phyloP scores from a whole-genome alignment of 1,139 yeast genomes.

The Wickerhamomyces sp. region DNA sequence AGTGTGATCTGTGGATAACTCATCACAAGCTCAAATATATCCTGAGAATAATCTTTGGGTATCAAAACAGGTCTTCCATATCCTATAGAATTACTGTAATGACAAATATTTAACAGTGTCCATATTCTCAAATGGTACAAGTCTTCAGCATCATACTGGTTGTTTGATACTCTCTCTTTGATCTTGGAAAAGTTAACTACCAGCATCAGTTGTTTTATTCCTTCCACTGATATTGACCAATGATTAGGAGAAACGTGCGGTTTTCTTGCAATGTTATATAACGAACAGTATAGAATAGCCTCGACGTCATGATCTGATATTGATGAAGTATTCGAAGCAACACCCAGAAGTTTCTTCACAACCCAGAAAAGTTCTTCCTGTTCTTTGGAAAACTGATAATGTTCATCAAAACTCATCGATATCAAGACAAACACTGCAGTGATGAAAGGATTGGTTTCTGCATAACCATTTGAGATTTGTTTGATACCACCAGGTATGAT shows the following conservation, averaged over 20 bases:
- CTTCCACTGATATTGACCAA: slow-evolving; percentile 45
- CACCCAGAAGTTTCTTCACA: slow-evolving; percentile 41
- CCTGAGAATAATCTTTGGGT: slow-evolving; percentile 30
- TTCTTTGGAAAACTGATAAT: slow-evolving; percentile 39
- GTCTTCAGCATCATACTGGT: slow-evolving; percentile 32
- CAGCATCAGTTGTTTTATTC: slow-evolving; percentile 41
- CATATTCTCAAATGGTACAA: slow-evolving; percentile 46
- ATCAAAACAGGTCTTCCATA: slow-evolving; percentile 39
- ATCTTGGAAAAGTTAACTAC: slow-evolving; percentile 40
- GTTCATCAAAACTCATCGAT: slow-evolving; percentile 48
- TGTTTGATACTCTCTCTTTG: slow-evolving; percentile 30
- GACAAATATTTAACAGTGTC: slow-evolving; percentile 44
- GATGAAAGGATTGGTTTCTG: slow-evolving; percentile 42
- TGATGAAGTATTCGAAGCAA: slow-evolving; percentile 44
- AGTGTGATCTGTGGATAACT: slow-evolving; percentile 41
- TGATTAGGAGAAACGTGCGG: slow-evolving; percentile 39
- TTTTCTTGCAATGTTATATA: slow-evolving; percentile 47
- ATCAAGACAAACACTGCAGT: slow-evolving; percentile 45
- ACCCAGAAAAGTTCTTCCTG: slow-evolving; percentile 40
- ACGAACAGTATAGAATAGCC: slow-evolving; percentile 46
- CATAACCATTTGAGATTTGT: slow-evolving; percentile 37
- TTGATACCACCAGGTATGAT: slow-evolving; percentile 51
- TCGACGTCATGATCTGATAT: slow-evolving; percentile 52
- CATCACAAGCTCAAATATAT: slow-evolving; percentile 35
- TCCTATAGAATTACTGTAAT: slow-evolving; percentile 44